These are phyloP conservation scores for Pugionium cornutum DNA, from an alignment of 345 rosid species.

Conservation along the genomic window DNA sequence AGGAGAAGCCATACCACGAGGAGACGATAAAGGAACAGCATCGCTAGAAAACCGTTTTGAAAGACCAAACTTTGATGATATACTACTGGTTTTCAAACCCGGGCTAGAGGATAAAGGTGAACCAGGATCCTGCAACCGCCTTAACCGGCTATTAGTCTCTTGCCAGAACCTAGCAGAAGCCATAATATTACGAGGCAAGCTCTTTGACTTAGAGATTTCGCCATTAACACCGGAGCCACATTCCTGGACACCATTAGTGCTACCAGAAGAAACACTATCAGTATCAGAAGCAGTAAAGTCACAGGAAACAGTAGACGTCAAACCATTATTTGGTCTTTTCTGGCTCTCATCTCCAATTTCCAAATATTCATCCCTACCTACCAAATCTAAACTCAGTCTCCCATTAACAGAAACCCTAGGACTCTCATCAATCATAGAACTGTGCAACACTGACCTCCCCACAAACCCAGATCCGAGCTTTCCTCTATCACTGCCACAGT, in stretches of 20 bases:
- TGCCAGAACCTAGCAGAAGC: slow-evolving; percentile 98
- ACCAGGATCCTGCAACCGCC: slow-evolving; percentile 90
- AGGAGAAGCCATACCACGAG: slow-evolving; percentile 80
- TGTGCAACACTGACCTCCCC: slow-evolving; percentile 63
- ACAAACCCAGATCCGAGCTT: slow-evolving; percentile 61
- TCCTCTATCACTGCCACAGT: slow-evolving; percentile 60
- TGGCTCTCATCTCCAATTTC: slow-evolving; percentile 42
- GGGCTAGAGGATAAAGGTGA: slow-evolving; percentile 72
- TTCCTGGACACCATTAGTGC: slow-evolving; percentile 58
- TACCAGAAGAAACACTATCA: slow-evolving; percentile 83
- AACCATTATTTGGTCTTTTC: slow-evolving; percentile 46
- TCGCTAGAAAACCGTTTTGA: slow-evolving; percentile 74
- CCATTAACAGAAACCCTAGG: slow-evolving; percentile 48
- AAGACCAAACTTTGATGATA: slow-evolving; percentile 61
- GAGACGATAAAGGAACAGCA: slow-evolving; percentile 56
- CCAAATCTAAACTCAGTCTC: slow-evolving; percentile 56
- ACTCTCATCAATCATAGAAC: slow-evolving; percentile 56
- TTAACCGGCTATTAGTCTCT: slow-evolving; percentile 91
- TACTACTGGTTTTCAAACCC: slow-evolving; percentile 54
- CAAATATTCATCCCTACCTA: slow-evolving; percentile 41
- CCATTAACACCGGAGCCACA: slow-evolving; percentile 52
- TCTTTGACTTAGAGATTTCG: slow-evolving; percentile 50
- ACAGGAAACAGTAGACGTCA: slow-evolving; percentile 47
- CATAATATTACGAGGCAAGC: slow-evolving; percentile 57
- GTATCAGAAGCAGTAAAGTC: slow-evolving; percentile 81